Conservation (phyloP, 1,139 yeast genomes). For the Pichia sp. region DNA sequence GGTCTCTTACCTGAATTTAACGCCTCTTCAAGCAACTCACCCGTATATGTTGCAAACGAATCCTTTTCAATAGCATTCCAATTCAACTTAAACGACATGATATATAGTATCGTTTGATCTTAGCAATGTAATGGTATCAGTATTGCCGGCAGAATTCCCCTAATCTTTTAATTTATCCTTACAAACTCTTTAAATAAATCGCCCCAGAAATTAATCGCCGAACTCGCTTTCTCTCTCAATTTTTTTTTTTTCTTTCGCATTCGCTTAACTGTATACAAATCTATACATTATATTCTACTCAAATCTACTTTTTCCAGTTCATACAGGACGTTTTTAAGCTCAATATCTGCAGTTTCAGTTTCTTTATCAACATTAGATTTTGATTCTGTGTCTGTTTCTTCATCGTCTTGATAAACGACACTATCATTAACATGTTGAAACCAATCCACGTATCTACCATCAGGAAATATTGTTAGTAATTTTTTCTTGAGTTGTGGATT, state of each 20-base stretch:
- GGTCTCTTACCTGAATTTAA: conserved; percentile 70
- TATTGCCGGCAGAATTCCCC: too few relatives aligned
- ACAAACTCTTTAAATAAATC: too few relatives aligned
- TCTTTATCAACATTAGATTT: neutral
- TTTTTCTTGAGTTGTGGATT: conserved; percentile 14
- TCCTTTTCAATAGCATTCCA: conserved; percentile 77
- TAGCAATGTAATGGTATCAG: neutral
- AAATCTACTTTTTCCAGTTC: conserved; percentile 11
- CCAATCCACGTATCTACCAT: conserved; percentile 12
- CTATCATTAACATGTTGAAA: conserved; percentile 19
- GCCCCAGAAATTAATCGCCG: too few relatives aligned
- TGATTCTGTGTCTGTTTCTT: neutral
- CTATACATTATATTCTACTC: conserved; percentile 3
- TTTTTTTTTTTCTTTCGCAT: neutral
- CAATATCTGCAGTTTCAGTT: neutral
- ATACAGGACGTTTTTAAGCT: conserved; percentile 7
- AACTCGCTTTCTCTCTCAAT: too few relatives aligned
- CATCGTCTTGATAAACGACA: conserved; percentile 16
- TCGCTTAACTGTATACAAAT: neutral
- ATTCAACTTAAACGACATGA: conserved; percentile 73
- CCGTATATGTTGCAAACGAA: conserved; percentile 59
- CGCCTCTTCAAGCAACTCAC: conserved; percentile 66
- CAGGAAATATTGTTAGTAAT: conserved; percentile 6
- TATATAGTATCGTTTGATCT: neutral
- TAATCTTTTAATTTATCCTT: too few relatives aligned